Evolutionary conservation across 345 rosid genomes (phyloP).

Genomic region (Euclidium syriacum): DNA sequence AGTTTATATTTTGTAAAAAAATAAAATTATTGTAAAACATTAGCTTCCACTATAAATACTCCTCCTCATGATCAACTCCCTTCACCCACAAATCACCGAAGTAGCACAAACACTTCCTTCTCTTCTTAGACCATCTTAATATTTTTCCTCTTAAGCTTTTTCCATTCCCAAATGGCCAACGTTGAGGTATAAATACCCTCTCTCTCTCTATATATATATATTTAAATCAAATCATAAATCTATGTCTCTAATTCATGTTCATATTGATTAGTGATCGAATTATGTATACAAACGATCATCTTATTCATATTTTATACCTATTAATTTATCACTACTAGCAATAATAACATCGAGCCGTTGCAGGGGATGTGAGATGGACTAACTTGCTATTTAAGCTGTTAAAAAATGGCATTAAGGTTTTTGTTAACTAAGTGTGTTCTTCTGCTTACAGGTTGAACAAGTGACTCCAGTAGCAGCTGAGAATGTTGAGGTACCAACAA

Average conservation of each 20-base stretch:
- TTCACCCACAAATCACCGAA: conserved; percentile 26
- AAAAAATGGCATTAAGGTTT: not conserved
- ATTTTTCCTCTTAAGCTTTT: not conserved
- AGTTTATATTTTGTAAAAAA: not conserved
- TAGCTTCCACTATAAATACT: conserved; percentile 24
- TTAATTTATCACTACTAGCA: not conserved
- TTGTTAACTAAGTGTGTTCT: not conserved
- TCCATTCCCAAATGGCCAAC: conserved; percentile 24
- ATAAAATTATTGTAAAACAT: not conserved
- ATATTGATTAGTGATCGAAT: not conserved
- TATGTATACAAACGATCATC: not conserved
- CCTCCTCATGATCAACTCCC: conserved; percentile 1
- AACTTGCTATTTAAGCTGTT: not conserved
- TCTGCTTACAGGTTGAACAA: conserved; percentile 21
- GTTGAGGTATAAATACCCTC: conserved; percentile 13
- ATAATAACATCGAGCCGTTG: not conserved
- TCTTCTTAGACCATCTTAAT: not conserved
- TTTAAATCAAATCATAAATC: not conserved
- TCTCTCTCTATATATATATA: not conserved
- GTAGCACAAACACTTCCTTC: conserved; percentile 5
- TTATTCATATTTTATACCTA: not conserved
- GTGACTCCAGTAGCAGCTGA: conserved; percentile 25
- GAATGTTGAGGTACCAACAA: conserved; percentile 28
- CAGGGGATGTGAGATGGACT: not conserved
- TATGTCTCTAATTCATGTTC: not conserved